These are phyloP conservation scores for Saccharomycopsis fodiens DNA, from an alignment of 805 yeast genomes.

Conservation along the genomic window DNA sequence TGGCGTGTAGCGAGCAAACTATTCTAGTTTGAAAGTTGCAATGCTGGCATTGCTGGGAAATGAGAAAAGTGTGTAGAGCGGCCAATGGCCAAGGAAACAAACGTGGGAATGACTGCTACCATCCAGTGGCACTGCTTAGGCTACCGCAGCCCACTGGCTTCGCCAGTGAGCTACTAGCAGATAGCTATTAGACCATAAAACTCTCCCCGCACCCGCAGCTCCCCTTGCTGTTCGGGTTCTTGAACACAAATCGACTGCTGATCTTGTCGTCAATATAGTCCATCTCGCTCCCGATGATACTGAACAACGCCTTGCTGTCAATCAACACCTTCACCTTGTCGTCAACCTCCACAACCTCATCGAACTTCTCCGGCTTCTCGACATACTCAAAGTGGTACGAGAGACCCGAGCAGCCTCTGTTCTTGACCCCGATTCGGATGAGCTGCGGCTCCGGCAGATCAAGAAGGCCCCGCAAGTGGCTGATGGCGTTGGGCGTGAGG, in stretches of 20 bases:
- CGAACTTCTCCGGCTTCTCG: slow-evolving; percentile 85
- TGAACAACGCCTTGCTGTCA: slow-evolving; percentile 92
- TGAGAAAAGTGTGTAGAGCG: too few relatives aligned
- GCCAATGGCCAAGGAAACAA: too few relatives aligned
- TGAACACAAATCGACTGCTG: slow-evolving; percentile 82
- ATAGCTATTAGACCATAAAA: slow-evolving; percentile 80
- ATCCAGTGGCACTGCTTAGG: too few relatives aligned
- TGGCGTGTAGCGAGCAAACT: too few relatives aligned
- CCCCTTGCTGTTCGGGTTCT: slow-evolving; percentile 94
- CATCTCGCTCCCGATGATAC: slow-evolving; percentile 96
- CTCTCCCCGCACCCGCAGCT: slow-evolving; percentile 99
- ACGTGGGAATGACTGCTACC: too few relatives aligned
- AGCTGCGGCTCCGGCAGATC: slow-evolving; percentile 82
- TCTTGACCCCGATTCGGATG: slow-evolving; percentile 88
- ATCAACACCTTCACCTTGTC: slow-evolving; percentile 89
- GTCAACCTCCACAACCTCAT: slow-evolving; percentile 76
- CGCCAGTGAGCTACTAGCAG: too few relatives aligned
- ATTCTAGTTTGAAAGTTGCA: too few relatives aligned
- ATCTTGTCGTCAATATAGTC: slow-evolving; percentile 96
- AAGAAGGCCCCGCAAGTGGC: slow-evolving; percentile 58
- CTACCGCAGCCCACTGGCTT: too few relatives aligned
- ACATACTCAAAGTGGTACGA: slow-evolving; percentile 90
- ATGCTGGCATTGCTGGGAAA: too few relatives aligned
- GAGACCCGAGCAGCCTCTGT: slow-evolving; percentile 95
- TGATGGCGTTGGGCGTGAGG: slow-evolving; percentile 65